Evolutionary conservation across 306 rosid species (phyloP).

Genomic region (Quercus dentata): DNA sequence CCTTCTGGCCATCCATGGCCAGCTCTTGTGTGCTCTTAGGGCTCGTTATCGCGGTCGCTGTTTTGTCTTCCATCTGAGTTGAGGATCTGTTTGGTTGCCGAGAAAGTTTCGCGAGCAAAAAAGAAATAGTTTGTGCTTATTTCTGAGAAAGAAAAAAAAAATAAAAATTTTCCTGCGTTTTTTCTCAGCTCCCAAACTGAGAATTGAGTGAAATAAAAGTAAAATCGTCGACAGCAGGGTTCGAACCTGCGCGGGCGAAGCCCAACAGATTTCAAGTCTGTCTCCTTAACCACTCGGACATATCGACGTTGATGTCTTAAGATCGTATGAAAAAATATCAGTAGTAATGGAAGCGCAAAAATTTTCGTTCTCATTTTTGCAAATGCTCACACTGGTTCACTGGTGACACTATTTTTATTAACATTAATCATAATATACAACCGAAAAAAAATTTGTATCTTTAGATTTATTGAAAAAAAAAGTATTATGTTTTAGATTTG

Average conservation of each 20-base stretch:
- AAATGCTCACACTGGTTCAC: no score
- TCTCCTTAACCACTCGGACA: constrained; percentile 68
- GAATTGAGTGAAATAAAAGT: neutral
- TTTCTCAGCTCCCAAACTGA: constrained; percentile 23
- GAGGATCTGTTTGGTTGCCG: neutral
- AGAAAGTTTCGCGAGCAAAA: neutral
- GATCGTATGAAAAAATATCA: no score
- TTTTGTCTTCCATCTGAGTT: constrained; percentile 49
- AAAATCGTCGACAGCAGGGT: constrained; percentile 46
- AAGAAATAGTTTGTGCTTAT: neutral
- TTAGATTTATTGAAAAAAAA: no score
- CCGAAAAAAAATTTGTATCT: no score
- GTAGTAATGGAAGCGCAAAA: fast-evolving
- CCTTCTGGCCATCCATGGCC: constrained; percentile 79
- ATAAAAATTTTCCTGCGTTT: neutral
- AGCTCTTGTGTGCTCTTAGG: constrained; percentile 69
- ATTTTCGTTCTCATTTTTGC: no score
- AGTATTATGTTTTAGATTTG: no score
- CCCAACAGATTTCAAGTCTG: constrained; percentile 68
- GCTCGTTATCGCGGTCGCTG: constrained; percentile 19
- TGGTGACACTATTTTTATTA: no score
- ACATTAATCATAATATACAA: no score
- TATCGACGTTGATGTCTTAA: neutral
- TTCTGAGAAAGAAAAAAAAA: neutral
- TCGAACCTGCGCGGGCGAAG: constrained; percentile 67